A percentile compares a stretch with the other conserved stretches of the same genome.
Conservation (phyloP, 371 early-diverging fungal genomes). For the Apophysomyces sp. region DNA sequence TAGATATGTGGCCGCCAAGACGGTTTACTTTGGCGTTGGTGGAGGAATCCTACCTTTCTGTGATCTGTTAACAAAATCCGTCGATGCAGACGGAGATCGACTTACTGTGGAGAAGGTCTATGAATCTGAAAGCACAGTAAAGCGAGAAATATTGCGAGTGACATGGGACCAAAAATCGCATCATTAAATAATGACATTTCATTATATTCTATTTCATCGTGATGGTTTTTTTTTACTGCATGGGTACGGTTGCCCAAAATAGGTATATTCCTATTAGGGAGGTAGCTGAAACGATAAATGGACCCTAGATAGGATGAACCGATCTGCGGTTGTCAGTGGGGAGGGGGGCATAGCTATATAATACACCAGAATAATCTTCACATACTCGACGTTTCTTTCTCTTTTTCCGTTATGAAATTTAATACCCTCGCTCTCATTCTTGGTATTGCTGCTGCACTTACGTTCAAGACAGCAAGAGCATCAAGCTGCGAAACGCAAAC, state of each 20-base stretch:
- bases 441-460: background rate
- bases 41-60: slow-evolving; percentile 77
- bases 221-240: no score
- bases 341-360: no score
- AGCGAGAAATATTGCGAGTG: slow-evolving; percentile 79
- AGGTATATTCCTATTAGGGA: no score
- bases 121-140: slow-evolving; percentile 67
- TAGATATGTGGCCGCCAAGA: slow-evolving; percentile 89
- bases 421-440: background rate
- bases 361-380: no score
- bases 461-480: background rate
- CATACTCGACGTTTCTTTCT: no score
- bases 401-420: background rate
- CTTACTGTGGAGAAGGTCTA: slow-evolving; percentile 60
- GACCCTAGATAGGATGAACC: no score
- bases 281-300: no score
- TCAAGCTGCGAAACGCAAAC: background rate
- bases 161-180: slow-evolving; percentile 42
- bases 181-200: no score
- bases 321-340: no score
- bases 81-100: slow-evolving; percentile 56
- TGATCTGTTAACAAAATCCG: slow-evolving; percentile 32
- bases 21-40: slow-evolving; percentile 90
- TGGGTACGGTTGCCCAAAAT: no score
- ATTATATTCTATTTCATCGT: no score